These are phyloP conservation scores for Coemansia sp. DNA, from an alignment of 192 early-diverging fungal species.

Conservation along the genomic window DNA sequence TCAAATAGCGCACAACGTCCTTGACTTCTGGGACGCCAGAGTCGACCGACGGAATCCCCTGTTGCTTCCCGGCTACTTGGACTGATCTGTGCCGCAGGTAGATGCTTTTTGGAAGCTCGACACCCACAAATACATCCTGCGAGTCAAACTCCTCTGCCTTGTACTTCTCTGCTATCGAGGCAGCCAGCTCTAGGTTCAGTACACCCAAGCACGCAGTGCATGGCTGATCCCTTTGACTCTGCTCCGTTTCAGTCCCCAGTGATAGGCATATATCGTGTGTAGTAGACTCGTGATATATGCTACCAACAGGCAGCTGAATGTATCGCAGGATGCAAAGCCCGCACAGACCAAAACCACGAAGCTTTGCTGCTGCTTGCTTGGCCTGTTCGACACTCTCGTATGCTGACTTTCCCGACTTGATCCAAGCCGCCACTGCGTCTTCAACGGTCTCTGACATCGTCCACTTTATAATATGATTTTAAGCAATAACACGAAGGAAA, in stretches of 20 bases:
- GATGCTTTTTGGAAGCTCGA: slow-evolving; percentile 46
- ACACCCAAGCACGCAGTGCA: slow-evolving; percentile 38
- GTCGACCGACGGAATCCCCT: background rate
- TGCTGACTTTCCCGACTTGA: background rate
- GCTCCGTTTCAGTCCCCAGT: background rate
- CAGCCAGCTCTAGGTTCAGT: slow-evolving; percentile 5
- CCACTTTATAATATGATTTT: background rate
- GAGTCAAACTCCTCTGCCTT: slow-evolving; percentile 23
- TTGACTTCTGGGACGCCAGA: slow-evolving; percentile 21
- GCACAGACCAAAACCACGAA: slow-evolving; percentile 12
- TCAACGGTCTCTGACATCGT: background rate
- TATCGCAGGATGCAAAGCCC: slow-evolving; percentile 31
- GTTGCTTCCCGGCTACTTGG: slow-evolving; percentile 11
- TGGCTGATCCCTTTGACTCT: slow-evolving; percentile 5
- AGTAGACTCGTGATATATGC: slow-evolving; percentile 14
- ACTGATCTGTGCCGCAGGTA: slow-evolving; percentile 38
- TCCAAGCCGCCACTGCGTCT: background rate
- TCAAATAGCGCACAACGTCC: slow-evolving; percentile 34
- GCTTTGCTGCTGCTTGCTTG: slow-evolving; percentile 3
- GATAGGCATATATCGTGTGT: background rate
- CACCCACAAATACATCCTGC: slow-evolving; percentile 8
- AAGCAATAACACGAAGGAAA: background rate
- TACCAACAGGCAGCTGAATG: slow-evolving; percentile 16
- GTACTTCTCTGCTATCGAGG: slow-evolving; percentile 14
- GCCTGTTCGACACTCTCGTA: slow-evolving; percentile 1